Conservation (phyloP, 768 basidiomycete species). For the Boletus tylopilopsis region DNA sequence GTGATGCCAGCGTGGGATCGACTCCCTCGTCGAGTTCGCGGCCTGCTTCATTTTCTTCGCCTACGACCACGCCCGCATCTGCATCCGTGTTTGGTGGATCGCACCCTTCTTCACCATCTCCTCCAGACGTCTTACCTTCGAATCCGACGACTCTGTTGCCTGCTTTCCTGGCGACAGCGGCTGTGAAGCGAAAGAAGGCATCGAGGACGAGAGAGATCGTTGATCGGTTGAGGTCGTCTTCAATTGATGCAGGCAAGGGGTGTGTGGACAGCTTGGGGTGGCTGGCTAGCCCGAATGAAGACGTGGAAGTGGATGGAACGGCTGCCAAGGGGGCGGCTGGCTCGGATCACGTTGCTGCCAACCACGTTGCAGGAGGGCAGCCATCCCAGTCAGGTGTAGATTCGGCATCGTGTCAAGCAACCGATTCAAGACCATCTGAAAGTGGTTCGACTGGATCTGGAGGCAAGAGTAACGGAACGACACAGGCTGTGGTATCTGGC, state of each 20-base stretch:
- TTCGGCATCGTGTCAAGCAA: background rate
- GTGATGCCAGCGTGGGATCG: constrained; percentile 1
- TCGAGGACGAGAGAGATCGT: constrained; percentile 31
- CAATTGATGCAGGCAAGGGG: constrained; percentile 21
- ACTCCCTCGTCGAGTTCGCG: constrained; percentile 10
- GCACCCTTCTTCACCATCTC: constrained; percentile 8
- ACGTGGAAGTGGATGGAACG: constrained; percentile 6
- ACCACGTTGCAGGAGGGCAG: background rate
- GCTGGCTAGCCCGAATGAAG: constrained; percentile 6
- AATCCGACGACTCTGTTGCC: constrained; percentile 20
- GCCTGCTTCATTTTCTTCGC: constrained; percentile 5
- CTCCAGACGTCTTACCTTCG: background rate
- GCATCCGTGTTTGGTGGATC: constrained; percentile 7
- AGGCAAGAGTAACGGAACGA: background rate
- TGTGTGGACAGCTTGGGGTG: constrained; percentile 11
- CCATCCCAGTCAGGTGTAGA: background rate
- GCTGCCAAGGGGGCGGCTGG: background rate
- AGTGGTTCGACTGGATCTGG: background rate
- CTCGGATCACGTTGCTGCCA: constrained; percentile 6
- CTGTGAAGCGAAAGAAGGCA: constrained; percentile 21
- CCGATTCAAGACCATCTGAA: background rate
- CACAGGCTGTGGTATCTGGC: background rate
- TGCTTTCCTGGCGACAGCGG: constrained; percentile 20
- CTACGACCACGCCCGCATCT: constrained; percentile 7
- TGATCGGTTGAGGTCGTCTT: constrained; percentile 25